phyloP scores from a whole-genome alignment of 805 yeast species.

The Candida multigemmis region DNA sequence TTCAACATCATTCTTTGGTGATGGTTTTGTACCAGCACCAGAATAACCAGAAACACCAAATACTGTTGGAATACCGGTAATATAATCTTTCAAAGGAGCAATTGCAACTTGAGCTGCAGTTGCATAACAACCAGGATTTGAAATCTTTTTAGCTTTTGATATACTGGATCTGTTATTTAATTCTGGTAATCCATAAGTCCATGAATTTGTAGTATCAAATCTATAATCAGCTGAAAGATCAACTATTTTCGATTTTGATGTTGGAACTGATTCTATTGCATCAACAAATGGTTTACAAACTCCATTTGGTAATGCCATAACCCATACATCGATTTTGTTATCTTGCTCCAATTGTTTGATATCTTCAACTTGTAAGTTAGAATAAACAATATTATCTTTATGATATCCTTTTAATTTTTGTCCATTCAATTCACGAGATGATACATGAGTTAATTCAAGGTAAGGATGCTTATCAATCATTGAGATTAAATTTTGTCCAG shows the following conservation, averaged over 20 bases:
- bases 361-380: constrained; percentile 82
- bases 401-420: constrained; percentile 80
- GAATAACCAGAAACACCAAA: constrained; percentile 98
- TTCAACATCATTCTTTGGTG: constrained; percentile 84
- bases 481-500: constrained; percentile 88
- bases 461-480: constrained; percentile 83
- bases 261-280: constrained; percentile 60
- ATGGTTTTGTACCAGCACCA: constrained; percentile 99
- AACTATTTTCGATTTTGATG: constrained; percentile 69
- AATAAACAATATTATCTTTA: constrained; percentile 71
- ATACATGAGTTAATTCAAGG: constrained; percentile 84
- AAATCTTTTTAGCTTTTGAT: constrained; percentile 65
- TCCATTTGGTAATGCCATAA: constrained; percentile 98
- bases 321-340: constrained; percentile 89
- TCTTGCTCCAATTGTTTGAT: constrained; percentile 67
- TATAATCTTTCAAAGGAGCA: constrained; percentile 69
- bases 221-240: constrained; percentile 95
- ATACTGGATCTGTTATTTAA: constrained; percentile 61
- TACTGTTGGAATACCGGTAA: constrained; percentile 67
- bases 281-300: constrained; percentile 86
- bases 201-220: constrained; percentile 78
- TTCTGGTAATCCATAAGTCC: constrained; percentile 97
- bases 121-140: constrained; percentile 99
- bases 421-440: constrained; percentile 91
- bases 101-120: constrained; percentile 94